Percentiles rank a stretch among this genome's conserved stretches.
Evolutionary conservation across 441 rosid genomes (phyloP).

Genomic region (Euphorbia schlechtendalii): DNA sequence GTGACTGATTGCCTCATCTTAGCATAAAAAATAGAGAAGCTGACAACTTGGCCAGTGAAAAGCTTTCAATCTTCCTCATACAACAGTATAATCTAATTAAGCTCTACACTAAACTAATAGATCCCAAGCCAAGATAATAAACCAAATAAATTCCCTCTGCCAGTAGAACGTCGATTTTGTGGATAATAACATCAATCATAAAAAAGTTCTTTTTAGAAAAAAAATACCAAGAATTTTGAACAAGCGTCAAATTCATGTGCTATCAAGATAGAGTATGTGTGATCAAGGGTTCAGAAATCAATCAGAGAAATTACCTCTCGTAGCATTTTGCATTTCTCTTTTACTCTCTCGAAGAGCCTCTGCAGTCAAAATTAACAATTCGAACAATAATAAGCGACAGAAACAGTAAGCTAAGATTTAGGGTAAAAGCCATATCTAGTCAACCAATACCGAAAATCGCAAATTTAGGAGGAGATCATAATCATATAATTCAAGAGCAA

Average conservation of each 20-base stretch:
- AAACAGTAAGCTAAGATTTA: conserved; percentile 3
- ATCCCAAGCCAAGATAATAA: background rate
- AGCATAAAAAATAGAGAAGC: background rate
- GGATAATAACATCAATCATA: background rate
- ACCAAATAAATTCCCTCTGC: background rate
- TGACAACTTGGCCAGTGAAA: background rate
- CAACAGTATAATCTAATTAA: background rate
- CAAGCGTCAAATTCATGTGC: background rate
- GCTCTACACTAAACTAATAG: background rate
- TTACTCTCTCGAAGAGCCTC: conserved; percentile 89
- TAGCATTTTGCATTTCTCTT: conserved; percentile 83
- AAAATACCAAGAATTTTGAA: background rate
- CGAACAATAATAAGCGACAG: conserved; percentile 10
- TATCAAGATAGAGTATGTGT: background rate
- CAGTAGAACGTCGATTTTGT: no score
- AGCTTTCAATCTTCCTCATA: background rate
- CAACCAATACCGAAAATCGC: background rate
- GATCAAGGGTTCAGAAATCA: background rate
- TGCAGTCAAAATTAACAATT: conserved; percentile 30
- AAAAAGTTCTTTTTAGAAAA: background rate
- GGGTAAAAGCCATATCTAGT: background rate
- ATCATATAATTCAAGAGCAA: background rate
- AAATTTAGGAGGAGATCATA: background rate
- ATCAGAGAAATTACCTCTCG: conserved; percentile 53
- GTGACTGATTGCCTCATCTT: background rate